phyloP scores from a whole-genome alignment of 495 filamentous ascomycete species.

The Penicillium robsamsonii region DNA sequence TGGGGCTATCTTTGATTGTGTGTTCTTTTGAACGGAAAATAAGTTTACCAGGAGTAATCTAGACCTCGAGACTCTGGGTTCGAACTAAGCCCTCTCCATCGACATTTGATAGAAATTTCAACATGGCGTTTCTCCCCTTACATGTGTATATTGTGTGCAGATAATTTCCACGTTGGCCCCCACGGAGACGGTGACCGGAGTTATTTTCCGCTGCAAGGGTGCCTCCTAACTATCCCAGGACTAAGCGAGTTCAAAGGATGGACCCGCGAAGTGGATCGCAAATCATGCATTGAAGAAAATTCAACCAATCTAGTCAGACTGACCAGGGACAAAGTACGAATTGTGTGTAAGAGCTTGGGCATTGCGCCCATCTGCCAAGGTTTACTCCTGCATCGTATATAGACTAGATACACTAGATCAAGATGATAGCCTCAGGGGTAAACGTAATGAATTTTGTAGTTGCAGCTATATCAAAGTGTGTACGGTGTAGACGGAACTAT shows the following conservation, averaged over 20 bases:
- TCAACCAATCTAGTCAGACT: slow-evolving; percentile 10
- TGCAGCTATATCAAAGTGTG: not conserved
- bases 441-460: not conserved
- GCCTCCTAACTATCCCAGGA: not conserved
- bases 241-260: slow-evolving; percentile 20
- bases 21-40: not conserved
- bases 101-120: slow-evolving; percentile 3
- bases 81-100: not conserved
- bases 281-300: slow-evolving; percentile 1
- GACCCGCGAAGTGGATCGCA: slow-evolving; percentile 7
- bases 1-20: no score
- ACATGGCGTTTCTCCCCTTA: slow-evolving; percentile 5
- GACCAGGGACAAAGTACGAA: not conserved
- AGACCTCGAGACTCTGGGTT: not conserved
- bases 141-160: slow-evolving; percentile 6
- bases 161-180: slow-evolving; percentile 19
- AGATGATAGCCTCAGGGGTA: not conserved
- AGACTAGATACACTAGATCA: not conserved
- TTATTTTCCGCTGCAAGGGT: slow-evolving; percentile 19
- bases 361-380: slow-evolving; percentile 12
- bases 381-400: not conserved
- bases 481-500: not conserved
- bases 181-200: slow-evolving; percentile 1
- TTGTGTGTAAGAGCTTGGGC: slow-evolving; percentile 14
- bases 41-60: not conserved